Evolutionary conservation across 2,329 filamentous ascomycete species (phyloP).

Genomic region (Arachnomyces sp.): DNA sequence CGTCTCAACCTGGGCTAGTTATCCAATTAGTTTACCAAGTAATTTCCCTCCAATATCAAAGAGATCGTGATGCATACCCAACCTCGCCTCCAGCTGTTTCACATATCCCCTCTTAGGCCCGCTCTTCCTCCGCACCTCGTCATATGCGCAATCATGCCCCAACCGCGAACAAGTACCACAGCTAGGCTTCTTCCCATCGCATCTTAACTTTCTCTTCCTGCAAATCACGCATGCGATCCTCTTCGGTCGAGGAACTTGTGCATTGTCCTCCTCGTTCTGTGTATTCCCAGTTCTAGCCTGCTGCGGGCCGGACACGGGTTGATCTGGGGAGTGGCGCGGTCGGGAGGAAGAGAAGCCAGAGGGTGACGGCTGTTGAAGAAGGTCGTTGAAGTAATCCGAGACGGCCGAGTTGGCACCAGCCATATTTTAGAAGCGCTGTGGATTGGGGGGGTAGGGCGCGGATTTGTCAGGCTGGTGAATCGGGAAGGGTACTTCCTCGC

Average conservation of each 20-base stretch:
- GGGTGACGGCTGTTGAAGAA: constrained; percentile 38
- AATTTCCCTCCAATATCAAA: constrained; percentile 2
- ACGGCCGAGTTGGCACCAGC: constrained; percentile 11
- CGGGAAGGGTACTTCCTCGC: too few relatives aligned
- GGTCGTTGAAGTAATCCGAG: constrained; percentile 51
- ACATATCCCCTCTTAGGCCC: constrained; percentile 92
- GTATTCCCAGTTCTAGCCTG: constrained; percentile 28
- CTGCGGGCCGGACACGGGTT: constrained; percentile 13
- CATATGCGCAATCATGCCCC: constrained; percentile 79
- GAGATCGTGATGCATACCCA: constrained; percentile 56
- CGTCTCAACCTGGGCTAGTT: constrained; percentile 84
- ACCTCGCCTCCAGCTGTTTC: constrained; percentile 81
- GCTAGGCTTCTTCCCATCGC: constrained; percentile 73
- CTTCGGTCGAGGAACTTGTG: constrained; percentile 72
- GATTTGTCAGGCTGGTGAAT: too few relatives aligned
- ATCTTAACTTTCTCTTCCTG: constrained; percentile 82
- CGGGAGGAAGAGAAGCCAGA: constrained; percentile 23
- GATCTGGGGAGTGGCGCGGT: constrained; percentile 9
- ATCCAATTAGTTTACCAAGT: constrained; percentile 6
- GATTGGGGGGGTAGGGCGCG: too few relatives aligned
- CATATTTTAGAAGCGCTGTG: constrained; percentile 2
- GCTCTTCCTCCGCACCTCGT: constrained; percentile 88
- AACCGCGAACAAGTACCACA: constrained; percentile 85
- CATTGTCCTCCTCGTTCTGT: constrained; percentile 36
- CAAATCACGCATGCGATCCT: constrained; percentile 92